These are phyloP conservation scores for Aristolochia californica DNA, from an alignment of 164 flowering plant genomes.

Conservation along the genomic window DNA sequence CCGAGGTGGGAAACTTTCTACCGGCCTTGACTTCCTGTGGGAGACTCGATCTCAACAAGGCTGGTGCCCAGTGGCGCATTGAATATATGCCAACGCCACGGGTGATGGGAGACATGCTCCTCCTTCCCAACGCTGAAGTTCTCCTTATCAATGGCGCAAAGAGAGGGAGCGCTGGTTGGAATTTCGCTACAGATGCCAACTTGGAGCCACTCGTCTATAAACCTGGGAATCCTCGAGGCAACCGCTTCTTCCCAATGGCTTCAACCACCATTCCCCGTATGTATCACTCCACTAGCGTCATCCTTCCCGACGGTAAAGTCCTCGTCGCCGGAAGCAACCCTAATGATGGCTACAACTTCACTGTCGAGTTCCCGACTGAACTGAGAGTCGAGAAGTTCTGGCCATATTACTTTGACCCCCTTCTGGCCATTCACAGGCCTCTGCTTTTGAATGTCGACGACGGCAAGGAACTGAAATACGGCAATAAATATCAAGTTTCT, in stretches of 20 bases:
- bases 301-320: conserved; percentile 54
- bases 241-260: conserved; percentile 29
- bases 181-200: conserved; percentile 39
- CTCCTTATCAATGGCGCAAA: conserved; percentile 73
- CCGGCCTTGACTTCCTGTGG: conserved; percentile 49
- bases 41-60: conserved; percentile 28
- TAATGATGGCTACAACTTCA: conserved; percentile 29
- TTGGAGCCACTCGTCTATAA: conserved; percentile 43
- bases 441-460: conserved; percentile 3
- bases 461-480: conserved; percentile 18
- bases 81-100: conserved; percentile 65
- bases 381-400: conserved; percentile 62
- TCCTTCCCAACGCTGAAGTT: conserved; percentile 63
- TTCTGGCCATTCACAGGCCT: conserved; percentile 16
- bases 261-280: conserved; percentile 48
- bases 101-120: conserved; percentile 69
- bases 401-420: conserved; percentile 64
- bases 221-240: conserved; percentile 9
- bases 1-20: conserved; percentile 14
- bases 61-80: conserved; percentile 35
- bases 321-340: conserved; percentile 79
- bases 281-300: conserved; percentile 63
- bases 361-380: conserved; percentile 60
- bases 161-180: conserved; percentile 61
- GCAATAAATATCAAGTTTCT: conserved; percentile 13